phyloP scores from a whole-genome alignment of 2,329 filamentous ascomycete genomes.

The Pseudocercospora ulei region DNA sequence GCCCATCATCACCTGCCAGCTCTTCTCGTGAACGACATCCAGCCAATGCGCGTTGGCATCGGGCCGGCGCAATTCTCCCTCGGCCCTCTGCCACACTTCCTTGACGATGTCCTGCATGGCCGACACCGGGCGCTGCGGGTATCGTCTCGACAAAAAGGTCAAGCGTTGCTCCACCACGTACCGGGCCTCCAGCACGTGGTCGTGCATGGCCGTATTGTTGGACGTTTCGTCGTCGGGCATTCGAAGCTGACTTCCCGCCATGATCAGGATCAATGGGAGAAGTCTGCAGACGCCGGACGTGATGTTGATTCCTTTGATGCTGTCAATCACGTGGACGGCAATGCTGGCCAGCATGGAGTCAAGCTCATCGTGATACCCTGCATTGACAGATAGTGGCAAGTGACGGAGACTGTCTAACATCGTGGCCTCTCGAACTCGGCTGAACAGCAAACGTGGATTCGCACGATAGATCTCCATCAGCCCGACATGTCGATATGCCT shows the following conservation, averaged over 20 bases:
- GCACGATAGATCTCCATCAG: conserved; percentile 48
- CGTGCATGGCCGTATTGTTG: conserved; percentile 36
- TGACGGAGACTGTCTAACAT: neutral
- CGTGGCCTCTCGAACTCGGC: conserved; percentile 1
- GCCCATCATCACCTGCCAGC: conserved; percentile 49
- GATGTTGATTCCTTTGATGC: conserved; percentile 44
- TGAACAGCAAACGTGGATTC: conserved; percentile 39
- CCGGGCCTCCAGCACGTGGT: conserved; percentile 34
- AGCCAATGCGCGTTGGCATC: conserved; percentile 46
- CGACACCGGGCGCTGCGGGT: conserved; percentile 46
- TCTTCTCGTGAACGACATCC: conserved; percentile 49
- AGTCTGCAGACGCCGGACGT: conserved; percentile 42
- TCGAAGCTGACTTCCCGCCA: conserved; percentile 45
- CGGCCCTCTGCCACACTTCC: conserved; percentile 47
- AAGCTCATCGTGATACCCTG: conserved; percentile 14
- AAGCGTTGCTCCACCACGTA: conserved; percentile 45
- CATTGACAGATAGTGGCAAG: neutral
- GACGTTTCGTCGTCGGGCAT: conserved; percentile 31
- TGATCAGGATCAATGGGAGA: conserved; percentile 47
- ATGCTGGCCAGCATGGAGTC: conserved; percentile 44
- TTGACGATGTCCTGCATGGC: conserved; percentile 45
- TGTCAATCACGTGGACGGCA: conserved; percentile 44
- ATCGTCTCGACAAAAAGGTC: conserved; percentile 38
- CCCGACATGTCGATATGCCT: conserved; percentile 46
- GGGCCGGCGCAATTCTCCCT: conserved; percentile 29